These are phyloP conservation scores for Nitzschia inconspicua DNA, from an alignment of 108 stramenopile species.

Conservation along the genomic window DNA sequence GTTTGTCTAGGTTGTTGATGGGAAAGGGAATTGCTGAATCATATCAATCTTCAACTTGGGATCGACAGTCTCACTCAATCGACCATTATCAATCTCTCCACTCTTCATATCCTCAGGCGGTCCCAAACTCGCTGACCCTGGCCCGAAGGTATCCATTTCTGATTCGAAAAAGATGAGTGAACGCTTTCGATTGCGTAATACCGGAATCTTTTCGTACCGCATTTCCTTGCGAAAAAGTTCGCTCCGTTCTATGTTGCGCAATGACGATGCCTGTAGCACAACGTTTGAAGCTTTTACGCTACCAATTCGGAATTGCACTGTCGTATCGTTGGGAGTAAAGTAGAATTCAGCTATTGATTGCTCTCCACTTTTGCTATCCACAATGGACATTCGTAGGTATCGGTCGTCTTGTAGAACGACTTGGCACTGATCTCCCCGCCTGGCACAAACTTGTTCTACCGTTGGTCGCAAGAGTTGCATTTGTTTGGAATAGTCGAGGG, in stretches of 20 bases:
- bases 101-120: conserved; percentile 64
- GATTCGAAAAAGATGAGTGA: conserved; percentile 76
- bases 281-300: not conserved
- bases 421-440: conserved; percentile 49
- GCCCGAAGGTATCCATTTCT: conserved; percentile 78
- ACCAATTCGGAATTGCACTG: conserved; percentile 78
- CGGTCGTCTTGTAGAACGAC: conserved; percentile 48
- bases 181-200: conserved; percentile 72
- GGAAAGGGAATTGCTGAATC: conserved; percentile 52
- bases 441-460: conserved; percentile 30
- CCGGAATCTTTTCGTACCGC: conserved; percentile 71
- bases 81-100: conserved; percentile 46
- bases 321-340: conserved; percentile 79
- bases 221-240: conserved; percentile 74
- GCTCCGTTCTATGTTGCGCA: conserved; percentile 62
- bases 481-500: conserved; percentile 44
- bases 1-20: not conserved
- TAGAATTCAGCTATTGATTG: conserved; percentile 78
- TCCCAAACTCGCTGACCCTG: conserved; percentile 64
- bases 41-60: conserved; percentile 61
- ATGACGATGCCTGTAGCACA: conserved; percentile 1
- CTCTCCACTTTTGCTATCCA: conserved; percentile 57
- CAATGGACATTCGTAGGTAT: conserved; percentile 64
- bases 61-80: conserved; percentile 52
- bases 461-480: conserved; percentile 54